These are phyloP conservation scores for Dipteronia dyeriana DNA, from an alignment of 345 rosid species.

Conservation along the genomic window DNA sequence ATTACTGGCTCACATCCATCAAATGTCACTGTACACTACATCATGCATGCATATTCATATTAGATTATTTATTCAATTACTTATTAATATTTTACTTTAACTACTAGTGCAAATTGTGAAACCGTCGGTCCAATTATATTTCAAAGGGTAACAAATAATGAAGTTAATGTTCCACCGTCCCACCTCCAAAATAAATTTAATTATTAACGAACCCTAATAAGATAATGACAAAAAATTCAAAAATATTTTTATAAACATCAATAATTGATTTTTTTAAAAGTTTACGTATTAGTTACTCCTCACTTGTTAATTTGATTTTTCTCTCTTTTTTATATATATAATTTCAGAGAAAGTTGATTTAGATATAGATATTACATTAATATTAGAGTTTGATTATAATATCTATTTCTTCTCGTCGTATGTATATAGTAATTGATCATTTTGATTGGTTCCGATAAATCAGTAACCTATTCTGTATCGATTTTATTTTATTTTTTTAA, in stretches of 20 bases:
- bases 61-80: neutral
- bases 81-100: neutral
- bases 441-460: too few relatives aligned
- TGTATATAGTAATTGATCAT: too few relatives aligned
- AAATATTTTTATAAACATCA: neutral
- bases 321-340: too few relatives aligned
- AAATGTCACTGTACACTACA: neutral
- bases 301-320: too few relatives aligned
- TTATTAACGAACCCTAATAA: neutral
- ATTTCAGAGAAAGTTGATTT: too few relatives aligned
- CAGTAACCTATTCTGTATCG: too few relatives aligned
- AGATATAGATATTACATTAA: too few relatives aligned
- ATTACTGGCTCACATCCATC: neutral
- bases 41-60: neutral
- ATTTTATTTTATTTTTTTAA: too few relatives aligned
- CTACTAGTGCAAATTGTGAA: neutral
- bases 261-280: too few relatives aligned
- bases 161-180: neutral
- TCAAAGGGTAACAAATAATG: neutral
- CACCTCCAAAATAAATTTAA: neutral
- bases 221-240: neutral
- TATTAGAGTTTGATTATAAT: too few relatives aligned
- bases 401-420: too few relatives aligned
- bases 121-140: constrained; percentile 9
- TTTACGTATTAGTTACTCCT: too few relatives aligned